Conservation (phyloP, 1,139 yeast genomes). For the Meyerozyma sp. region DNA sequence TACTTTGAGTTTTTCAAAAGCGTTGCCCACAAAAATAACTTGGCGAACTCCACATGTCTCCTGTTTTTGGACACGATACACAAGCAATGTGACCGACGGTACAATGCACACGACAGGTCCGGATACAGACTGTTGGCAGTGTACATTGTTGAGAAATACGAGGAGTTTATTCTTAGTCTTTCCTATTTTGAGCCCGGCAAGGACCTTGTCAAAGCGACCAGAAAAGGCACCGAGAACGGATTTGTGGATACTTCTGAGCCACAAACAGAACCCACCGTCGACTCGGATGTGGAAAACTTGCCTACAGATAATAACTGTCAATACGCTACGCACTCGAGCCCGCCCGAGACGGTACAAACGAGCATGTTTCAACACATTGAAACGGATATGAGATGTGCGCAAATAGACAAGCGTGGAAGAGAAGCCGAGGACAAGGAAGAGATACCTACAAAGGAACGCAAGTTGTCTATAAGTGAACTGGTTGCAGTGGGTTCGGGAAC, state of each 20-base stretch:
- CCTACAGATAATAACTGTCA: slow-evolving; percentile 8
- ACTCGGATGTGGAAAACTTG: slow-evolving; percentile 20
- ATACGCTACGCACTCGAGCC: background rate
- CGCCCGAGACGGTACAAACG: slow-evolving; percentile 4
- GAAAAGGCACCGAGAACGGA: slow-evolving; percentile 10
- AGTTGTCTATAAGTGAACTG: background rate
- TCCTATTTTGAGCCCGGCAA: slow-evolving; percentile 27
- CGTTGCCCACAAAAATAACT: slow-evolving; percentile 51
- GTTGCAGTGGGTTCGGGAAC: background rate
- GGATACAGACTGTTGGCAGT: slow-evolving; percentile 39
- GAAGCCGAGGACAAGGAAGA: slow-evolving; percentile 10
- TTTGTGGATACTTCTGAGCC: background rate
- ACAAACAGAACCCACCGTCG: slow-evolving; percentile 8
- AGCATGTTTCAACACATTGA: slow-evolving; percentile 11
- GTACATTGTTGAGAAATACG: slow-evolving; percentile 44
- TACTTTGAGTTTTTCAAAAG: slow-evolving; percentile 47
- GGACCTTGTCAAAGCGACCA: slow-evolving; percentile 26
- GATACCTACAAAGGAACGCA: background rate
- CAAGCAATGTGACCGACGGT: slow-evolving; percentile 26
- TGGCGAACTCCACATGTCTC: slow-evolving; percentile 72
- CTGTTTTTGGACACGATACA: slow-evolving; percentile 59
- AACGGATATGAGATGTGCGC: slow-evolving; percentile 8
- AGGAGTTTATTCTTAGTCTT: slow-evolving; percentile 21
- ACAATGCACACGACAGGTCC: slow-evolving; percentile 16
- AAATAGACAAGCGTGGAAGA: slow-evolving; percentile 12